Evolutionary conservation across 768 basidiomycete genomes (phyloP).

Genomic region (Suillus occidentalis): DNA sequence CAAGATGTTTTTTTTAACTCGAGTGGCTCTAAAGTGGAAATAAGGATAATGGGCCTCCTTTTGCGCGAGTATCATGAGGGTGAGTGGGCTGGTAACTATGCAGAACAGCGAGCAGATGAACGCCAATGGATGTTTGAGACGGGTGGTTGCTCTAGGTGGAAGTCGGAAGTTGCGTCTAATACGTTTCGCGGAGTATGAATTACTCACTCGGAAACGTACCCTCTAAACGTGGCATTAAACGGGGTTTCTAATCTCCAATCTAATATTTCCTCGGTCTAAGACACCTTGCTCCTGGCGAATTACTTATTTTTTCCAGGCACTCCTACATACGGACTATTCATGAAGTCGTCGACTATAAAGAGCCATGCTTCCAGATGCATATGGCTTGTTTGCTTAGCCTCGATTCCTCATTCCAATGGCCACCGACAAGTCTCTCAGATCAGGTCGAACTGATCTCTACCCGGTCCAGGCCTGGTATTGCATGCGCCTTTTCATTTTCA

Average conservation of each 20-base stretch:
- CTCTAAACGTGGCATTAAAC: not conserved
- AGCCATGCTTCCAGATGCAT: not conserved
- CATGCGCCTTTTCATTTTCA: conserved; percentile 14
- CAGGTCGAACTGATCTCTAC: conserved; percentile 7
- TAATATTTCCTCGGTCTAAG: not conserved
- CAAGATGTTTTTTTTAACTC: no score
- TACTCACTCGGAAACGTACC: not conserved
- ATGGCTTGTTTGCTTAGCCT: no score
- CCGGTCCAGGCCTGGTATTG: conserved; percentile 16
- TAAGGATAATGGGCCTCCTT: no score
- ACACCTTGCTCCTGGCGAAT: not conserved
- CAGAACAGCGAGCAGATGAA: not conserved
- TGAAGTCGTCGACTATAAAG: not conserved
- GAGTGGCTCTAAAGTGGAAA: no score
- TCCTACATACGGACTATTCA: no score
- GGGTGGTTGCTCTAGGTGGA: not conserved
- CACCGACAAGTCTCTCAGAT: conserved; percentile 8
- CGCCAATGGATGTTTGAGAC: not conserved
- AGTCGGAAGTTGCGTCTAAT: not conserved
- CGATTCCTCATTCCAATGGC: not conserved
- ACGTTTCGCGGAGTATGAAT: not conserved
- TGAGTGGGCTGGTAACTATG: not conserved
- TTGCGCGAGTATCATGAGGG: no score
- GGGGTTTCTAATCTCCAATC: not conserved
- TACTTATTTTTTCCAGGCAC: conserved; percentile 1